A percentile compares a stretch with the other conserved stretches of the same genome.
These are phyloP conservation scores for Mycena indigotica DNA, from an alignment of 768 basidiomycete genomes.

Conservation along the genomic window DNA sequence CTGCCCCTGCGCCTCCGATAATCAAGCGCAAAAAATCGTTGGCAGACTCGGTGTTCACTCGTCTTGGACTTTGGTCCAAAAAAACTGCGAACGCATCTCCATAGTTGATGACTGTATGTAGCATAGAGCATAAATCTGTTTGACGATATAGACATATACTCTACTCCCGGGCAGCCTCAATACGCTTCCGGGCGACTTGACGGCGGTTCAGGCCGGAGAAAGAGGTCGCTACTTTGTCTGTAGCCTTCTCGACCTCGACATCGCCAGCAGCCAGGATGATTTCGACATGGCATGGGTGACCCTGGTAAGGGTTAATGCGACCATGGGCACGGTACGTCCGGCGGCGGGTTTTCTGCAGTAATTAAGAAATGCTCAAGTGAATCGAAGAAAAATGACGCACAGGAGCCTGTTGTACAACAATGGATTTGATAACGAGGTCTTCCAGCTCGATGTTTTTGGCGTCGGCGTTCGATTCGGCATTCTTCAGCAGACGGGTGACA, in stretches of 20 bases:
- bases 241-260: conserved; percentile 88
- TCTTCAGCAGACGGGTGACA: conserved; percentile 93
- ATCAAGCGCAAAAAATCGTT: conserved; percentile 14
- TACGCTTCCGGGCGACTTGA: conserved; percentile 85
- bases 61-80: not conserved
- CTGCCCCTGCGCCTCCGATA: not conserved
- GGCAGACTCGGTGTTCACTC: conserved; percentile 2
- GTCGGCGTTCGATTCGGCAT: conserved; percentile 98
- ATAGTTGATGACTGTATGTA: not conserved
- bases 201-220: conserved; percentile 78
- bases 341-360: conserved; percentile 87
- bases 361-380: conserved; percentile 8
- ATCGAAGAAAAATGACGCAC: conserved; percentile 48
- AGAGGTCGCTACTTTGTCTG: conserved; percentile 68
- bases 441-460: conserved; percentile 94
- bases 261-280: conserved; percentile 83
- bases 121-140: conserved; percentile 27
- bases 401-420: conserved; percentile 97
- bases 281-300: conserved; percentile 96
- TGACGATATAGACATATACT: conserved; percentile 28
- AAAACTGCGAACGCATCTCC: not conserved
- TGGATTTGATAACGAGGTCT: conserved; percentile 93
- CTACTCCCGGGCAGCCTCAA: conserved; percentile 77
- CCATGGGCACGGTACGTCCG: conserved; percentile 98
- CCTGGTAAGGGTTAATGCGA: conserved; percentile 99